Base-by-base conservation (phyloP, 768 basidiomycete species). In the Polyporus arcularius region DNA sequence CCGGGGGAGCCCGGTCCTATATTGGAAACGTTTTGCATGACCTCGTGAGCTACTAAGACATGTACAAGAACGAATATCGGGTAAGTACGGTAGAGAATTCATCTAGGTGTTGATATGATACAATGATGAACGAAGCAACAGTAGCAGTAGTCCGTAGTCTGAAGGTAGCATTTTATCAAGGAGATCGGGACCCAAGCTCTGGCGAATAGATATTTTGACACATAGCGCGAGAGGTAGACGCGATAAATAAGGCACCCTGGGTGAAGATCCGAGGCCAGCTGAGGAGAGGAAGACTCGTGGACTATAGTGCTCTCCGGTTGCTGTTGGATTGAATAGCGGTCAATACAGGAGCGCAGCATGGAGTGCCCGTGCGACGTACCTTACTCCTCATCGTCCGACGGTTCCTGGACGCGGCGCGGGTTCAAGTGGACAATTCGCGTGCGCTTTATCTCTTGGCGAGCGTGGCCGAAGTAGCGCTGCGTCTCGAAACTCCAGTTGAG, bases 401-500 rank as follows among this genome's bases (percentile, higher is more conserved):
- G 14, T 40, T 61, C 63, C 28, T 60, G 54, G 12, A 64, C 55
- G 11, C 61, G 63, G 53, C 64, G 62, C 14, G 64, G 61, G 58
- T 57, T 53, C 11, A 72, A 57, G 46, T 61, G 53, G 38, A 72
- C 68, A 14, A 68, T 31, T 32, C 58, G 68, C 4, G 68, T 71
- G 31, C 58, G 66, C 61, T 68, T 82, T 69, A 88, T 78, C 72
- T 84, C 78, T 40, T 77, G 67, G 63, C 83, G 81, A 45, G 77
- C 73, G 61, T 78, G 73, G 48, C 87, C 87, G 67, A 90, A 89
- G 75, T 90, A 89, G 39, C 86, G 79, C 65, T 82, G 80, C 32
- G 83, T 85, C 72, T 88, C 83, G 71, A 90, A 88, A 68, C 85
- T 85, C 87, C 87, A 87, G 58, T 78, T 79, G 54, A 86, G 73